phyloP scores from a whole-genome alignment of 257 asterid genomes.

The Linaria vulgaris region DNA sequence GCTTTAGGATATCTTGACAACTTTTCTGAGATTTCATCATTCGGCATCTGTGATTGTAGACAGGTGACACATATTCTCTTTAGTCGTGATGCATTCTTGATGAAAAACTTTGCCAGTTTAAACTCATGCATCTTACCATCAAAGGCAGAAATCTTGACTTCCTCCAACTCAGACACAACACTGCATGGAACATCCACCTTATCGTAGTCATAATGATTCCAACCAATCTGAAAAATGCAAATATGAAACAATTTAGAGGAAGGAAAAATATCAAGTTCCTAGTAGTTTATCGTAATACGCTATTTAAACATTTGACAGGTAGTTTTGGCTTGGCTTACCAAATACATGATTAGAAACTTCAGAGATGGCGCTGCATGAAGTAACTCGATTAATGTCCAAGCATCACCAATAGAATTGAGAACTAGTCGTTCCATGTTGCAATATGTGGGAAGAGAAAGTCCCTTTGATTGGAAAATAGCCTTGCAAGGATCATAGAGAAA shows the following conservation, averaged over 20 bases:
- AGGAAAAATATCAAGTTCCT: too few relatives aligned
- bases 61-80: background rate
- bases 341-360: background rate
- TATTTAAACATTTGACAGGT: too few relatives aligned
- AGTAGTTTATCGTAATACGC: too few relatives aligned
- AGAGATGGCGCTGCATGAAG: background rate
- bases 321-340: background rate
- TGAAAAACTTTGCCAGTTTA: background rate
- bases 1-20: too few relatives aligned
- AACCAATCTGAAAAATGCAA: background rate
- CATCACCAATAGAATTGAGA: too few relatives aligned
- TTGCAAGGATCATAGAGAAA: too few relatives aligned
- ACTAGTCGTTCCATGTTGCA: too few relatives aligned
- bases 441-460: too few relatives aligned
- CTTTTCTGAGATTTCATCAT: too few relatives aligned
- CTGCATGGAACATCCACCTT: background rate
- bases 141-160: background rate
- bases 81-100: background rate
- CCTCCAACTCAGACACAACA: conserved; percentile 7
- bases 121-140: background rate
- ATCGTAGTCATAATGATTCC: background rate
- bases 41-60: too few relatives aligned
- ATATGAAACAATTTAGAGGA: too few relatives aligned
- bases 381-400: background rate
- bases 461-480: too few relatives aligned